phyloP scores from a whole-genome alignment of 768 basidiomycete genomes.

The Podaxis carcinomalis region DNA sequence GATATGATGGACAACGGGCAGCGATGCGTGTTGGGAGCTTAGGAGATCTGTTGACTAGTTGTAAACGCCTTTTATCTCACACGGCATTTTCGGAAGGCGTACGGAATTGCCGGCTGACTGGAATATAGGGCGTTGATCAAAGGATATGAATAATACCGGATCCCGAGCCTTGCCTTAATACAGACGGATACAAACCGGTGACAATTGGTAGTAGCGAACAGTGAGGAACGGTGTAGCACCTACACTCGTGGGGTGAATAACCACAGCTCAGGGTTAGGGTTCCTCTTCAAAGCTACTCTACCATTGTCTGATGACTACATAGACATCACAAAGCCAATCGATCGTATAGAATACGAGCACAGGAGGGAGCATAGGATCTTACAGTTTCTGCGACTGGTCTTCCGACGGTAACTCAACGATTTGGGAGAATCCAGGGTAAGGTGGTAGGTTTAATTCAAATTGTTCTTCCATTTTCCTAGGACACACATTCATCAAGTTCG shows the following conservation, averaged over 20 bases:
- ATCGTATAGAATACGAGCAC: no score
- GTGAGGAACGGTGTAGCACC: not conserved
- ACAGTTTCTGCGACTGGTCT: conserved; percentile 5
- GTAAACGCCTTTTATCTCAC: conserved; percentile 1
- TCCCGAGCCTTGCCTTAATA: not conserved
- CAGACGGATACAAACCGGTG: not conserved
- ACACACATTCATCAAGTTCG: not conserved
- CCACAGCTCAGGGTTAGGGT: not conserved
- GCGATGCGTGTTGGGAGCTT: not conserved
- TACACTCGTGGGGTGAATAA: not conserved
- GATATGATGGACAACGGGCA: not conserved
- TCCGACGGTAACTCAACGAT: conserved; percentile 69
- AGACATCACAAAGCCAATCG: no score
- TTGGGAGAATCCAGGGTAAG: conserved; percentile 75
- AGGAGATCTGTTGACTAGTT: no score
- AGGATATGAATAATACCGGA: not conserved
- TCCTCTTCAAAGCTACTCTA: not conserved
- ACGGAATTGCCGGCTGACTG: not conserved
- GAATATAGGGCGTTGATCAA: not conserved
- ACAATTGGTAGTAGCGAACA: not conserved
- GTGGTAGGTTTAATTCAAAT: conserved; percentile 74
- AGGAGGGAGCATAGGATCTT: not conserved
- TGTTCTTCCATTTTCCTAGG: conserved; percentile 67
- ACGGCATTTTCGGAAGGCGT: conserved; percentile 5
- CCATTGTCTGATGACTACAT: no score